Base-by-base conservation (phyloP, 2,329 filamentous ascomycete species). In the Parafenestella ontariensis region DNA sequence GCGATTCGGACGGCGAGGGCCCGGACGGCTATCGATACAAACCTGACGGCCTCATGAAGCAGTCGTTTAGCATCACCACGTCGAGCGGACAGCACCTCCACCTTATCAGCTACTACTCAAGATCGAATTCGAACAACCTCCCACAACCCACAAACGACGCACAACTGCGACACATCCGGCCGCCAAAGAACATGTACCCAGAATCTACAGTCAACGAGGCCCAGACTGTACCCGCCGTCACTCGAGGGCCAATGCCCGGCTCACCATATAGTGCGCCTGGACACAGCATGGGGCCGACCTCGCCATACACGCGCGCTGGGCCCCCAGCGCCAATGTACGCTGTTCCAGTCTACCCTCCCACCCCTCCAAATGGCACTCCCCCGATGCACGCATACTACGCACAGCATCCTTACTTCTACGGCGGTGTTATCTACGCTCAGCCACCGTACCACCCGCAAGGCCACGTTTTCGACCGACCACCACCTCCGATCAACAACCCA, bases 21-120 rank as follows among this genome's bases (percentile, higher is more conserved):
- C 73, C 73, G 24, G 74, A 77, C 41, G 74, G 74, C 49, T 77
- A 76, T 50, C 70, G 74, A 20, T 69, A 82, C 81, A 50, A 99
- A 97, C 82, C 91, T 9, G 95, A 99, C 69, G 95, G 95, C 0
- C 84, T 99, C 3, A 97, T 98, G 92, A 99, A 99, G 84, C 95
- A 99, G 78, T 98, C 95, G 0, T 99, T 98, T 83, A 98, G 94
- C 79, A 98, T 99, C 78, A 97, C 93, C 20, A 98, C 95, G 1
- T 92, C 90, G 1, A 88, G 84, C 33, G 86, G 92, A 62, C 92
- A 97, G 69, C 95, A 98, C 73, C 87, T 99, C 1, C 95, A 99
- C 78, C 85, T 99, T 46, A 99, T 99, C 78, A 97, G 94, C 68
- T 99, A 99, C 79, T 98, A 93, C 77, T 90, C 92, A 3, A 86